Evolutionary conservation across 2,329 filamentous ascomycete species (phyloP).

Genomic region (Penicillium thymicola): DNA sequence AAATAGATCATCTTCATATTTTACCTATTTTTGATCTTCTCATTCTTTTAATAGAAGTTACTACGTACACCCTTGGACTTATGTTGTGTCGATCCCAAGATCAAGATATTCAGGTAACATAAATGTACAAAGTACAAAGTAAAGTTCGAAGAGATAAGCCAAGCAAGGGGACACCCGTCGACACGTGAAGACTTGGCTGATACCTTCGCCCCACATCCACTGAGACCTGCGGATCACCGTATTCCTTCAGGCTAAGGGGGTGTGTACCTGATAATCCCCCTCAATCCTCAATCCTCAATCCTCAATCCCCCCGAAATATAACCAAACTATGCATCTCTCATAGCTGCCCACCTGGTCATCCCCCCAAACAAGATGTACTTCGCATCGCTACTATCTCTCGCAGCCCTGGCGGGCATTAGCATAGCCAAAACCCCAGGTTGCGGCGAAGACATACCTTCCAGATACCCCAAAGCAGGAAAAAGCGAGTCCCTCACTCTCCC

Average conservation of each 20-base stretch:
- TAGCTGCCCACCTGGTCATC: neutral
- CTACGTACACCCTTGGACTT: too few species aligned
- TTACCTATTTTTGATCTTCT: too few species aligned
- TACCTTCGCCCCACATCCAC: neutral
- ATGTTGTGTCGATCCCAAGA: too few species aligned
- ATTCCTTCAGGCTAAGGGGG: neutral
- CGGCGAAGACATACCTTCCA: conserved; percentile 15
- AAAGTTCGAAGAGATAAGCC: neutral
- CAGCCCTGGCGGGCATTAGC: conserved; percentile 2
- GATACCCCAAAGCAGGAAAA: conserved; percentile 17
- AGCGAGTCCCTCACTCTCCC: conserved; percentile 12
- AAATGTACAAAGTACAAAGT: too few species aligned
- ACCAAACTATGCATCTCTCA: neutral
- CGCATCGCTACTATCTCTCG: conserved; percentile 3
- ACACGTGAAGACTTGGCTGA: neutral
- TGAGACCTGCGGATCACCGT: neutral
- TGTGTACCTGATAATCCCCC: neutral
- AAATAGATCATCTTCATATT: too few species aligned
- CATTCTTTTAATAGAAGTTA: too few species aligned
- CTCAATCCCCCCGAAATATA: neutral
- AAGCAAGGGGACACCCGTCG: neutral
- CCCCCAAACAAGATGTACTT: neutral
- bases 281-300: too few species aligned
- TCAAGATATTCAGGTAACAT: too few species aligned
- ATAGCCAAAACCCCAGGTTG: conserved; percentile 17